phyloP scores from a whole-genome alignment of 106 monocot genomes.

The Triglochin maritima region DNA sequence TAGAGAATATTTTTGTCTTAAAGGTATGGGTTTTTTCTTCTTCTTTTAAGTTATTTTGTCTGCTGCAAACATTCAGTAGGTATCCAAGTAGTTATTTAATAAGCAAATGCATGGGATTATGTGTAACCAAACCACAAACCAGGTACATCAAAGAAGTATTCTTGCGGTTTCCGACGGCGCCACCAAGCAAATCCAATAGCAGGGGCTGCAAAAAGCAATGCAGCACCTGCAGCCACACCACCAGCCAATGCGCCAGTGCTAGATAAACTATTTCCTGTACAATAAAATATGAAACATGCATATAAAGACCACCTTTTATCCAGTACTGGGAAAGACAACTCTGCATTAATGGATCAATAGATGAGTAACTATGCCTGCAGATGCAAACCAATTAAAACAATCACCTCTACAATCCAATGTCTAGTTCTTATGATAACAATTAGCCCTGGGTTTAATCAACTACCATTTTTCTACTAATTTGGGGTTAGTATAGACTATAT shows the following conservation, averaged over 20 bases:
- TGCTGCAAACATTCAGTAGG: too few relatives aligned
- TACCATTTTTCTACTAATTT: too few relatives aligned
- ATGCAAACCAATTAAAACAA: too few relatives aligned
- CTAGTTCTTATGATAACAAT: neutral
- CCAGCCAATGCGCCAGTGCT: conserved; percentile 36
- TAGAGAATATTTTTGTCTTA: neutral
- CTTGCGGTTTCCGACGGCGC: conserved; percentile 31
- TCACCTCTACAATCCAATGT: too few relatives aligned
- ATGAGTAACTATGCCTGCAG: too few relatives aligned
- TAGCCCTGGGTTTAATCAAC: neutral
- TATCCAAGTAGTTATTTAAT: too few relatives aligned
- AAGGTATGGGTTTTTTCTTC: neutral
- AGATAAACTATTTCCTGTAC: conserved; percentile 17
- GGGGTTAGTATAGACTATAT: too few relatives aligned
- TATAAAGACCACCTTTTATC: too few relatives aligned
- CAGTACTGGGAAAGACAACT: too few relatives aligned
- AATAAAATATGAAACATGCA: neutral
- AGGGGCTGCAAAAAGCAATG: conserved; percentile 35
- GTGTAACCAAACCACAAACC: conserved; percentile 10
- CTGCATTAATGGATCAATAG: too few relatives aligned
- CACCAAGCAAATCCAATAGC: conserved; percentile 40
- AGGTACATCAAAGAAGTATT: conserved; percentile 36
- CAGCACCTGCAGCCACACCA: conserved; percentile 38
- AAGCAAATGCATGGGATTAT: too few relatives aligned
- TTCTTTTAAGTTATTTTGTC: too few relatives aligned